Evolutionary conservation across 2,329 filamentous ascomycete genomes (phyloP).

Genomic region (Colletotrichum orbiculare): DNA sequence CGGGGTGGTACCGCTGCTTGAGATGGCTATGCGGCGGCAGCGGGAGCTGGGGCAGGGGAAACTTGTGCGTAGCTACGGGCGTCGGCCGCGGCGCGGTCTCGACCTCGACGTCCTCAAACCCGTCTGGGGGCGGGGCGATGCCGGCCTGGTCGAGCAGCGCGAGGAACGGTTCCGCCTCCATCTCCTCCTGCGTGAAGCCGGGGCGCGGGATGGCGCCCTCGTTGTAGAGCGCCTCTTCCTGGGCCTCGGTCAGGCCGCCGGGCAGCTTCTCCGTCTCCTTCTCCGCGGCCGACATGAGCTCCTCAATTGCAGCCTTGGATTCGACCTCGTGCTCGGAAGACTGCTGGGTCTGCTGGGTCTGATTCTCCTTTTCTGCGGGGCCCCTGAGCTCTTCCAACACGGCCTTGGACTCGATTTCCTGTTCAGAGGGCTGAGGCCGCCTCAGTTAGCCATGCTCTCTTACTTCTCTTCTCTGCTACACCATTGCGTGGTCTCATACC

Average conservation of each 20-base stretch:
- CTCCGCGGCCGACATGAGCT: conserved; percentile 21
- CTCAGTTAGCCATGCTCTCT: conserved; percentile 1
- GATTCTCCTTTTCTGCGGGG: no score
- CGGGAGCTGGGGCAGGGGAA: conserved; percentile 75
- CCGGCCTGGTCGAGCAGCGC: conserved; percentile 44
- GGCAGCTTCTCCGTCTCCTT: conserved; percentile 35
- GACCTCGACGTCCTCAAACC: conserved; percentile 22
- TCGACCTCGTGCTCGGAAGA: not conserved
- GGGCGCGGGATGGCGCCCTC: conserved; percentile 52
- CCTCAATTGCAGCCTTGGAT: conserved; percentile 27
- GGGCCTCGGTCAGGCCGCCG: conserved; percentile 53
- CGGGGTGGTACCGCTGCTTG: conserved; percentile 85
- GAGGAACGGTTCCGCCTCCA: conserved; percentile 1
- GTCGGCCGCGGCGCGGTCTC: conserved; percentile 15
- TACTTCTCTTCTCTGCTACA: conserved; percentile 28
- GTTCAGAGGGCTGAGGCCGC: no score
- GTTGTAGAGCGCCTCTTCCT: conserved; percentile 56
- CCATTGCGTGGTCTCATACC: no score
- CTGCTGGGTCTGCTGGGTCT: no score
- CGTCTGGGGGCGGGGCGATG: not conserved
- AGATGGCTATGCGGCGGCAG: conserved; percentile 72
- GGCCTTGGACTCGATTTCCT: no score
- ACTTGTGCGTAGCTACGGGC: conserved; percentile 66
- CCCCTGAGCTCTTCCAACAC: no score
- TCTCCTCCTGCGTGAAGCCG: no score